phyloP scores from a whole-genome alignment of 768 basidiomycete species.

The Xerocomellus intermedius region DNA sequence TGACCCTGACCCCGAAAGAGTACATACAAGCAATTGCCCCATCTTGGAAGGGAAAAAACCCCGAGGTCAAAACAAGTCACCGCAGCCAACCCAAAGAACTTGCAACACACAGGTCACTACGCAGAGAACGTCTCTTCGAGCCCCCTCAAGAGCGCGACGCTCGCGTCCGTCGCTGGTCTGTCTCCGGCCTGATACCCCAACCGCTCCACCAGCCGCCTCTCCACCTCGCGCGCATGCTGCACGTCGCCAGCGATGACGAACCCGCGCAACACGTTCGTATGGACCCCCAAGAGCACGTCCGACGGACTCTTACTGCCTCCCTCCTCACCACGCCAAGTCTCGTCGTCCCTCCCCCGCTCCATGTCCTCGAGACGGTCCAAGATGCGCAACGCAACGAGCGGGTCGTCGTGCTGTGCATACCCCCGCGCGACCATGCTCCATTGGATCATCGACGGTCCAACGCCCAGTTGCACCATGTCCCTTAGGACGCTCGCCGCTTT shows the following conservation, averaged over 20 bases:
- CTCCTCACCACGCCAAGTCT: neutral
- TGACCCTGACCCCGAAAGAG: neutral
- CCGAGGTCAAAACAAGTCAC: neutral
- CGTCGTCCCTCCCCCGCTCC: neutral
- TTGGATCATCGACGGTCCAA: conserved; percentile 47
- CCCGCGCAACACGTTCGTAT: conserved; percentile 39
- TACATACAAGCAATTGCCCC: neutral
- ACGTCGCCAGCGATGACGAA: conserved; percentile 33
- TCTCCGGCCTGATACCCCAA: conserved; percentile 27
- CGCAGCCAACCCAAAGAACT: neutral
- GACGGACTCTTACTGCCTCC: neutral
- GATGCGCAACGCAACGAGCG: conserved; percentile 37
- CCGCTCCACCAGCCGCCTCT: conserved; percentile 20
- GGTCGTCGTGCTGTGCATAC: conserved; percentile 43
- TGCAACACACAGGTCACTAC: neutral
- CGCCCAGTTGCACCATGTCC: conserved; percentile 51
- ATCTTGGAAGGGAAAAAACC: neutral
- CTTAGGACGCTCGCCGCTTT: conserved; percentile 41
- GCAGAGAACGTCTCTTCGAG: conserved; percentile 12
- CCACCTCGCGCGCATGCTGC: conserved; percentile 33
- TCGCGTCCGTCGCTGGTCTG: conserved; percentile 22
- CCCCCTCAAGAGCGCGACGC: conserved; percentile 16
- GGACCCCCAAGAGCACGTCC: conserved; percentile 30
- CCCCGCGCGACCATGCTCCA: conserved; percentile 49
- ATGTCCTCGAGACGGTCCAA: conserved; percentile 42